Percentiles rank a stretch among this genome's conserved stretches.
Conservation (phyloP, 2,329 filamentous ascomycete genomes). For the Ophiostoma novo-ulmi region DNA sequence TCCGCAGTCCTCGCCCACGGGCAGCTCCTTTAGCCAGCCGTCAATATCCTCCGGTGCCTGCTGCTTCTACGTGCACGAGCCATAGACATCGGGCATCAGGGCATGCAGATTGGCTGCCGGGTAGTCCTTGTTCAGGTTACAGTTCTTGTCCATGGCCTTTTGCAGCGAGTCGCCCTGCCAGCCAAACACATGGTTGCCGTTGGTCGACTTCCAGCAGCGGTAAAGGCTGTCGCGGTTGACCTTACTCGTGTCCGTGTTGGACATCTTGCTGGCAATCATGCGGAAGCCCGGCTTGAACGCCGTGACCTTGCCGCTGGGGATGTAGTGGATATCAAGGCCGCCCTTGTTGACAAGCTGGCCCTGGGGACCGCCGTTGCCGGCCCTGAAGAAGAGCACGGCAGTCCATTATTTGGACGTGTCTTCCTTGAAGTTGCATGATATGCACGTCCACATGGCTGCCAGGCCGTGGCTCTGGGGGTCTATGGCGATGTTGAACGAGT, state of each 20-base stretch:
- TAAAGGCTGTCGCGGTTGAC: conserved; percentile 37
- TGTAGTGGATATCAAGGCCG: conserved; percentile 43
- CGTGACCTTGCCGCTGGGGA: conserved; percentile 40
- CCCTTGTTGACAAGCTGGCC: conserved; percentile 41
- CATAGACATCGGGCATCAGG: neutral
- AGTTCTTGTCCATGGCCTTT: conserved; percentile 44
- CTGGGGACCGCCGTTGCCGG: conserved; percentile 42
- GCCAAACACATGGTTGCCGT: conserved; percentile 46
- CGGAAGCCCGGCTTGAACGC: conserved; percentile 44
- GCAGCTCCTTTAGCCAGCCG: neutral
- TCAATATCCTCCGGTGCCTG: neutral
- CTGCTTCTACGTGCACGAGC: neutral
- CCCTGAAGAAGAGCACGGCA: conserved; percentile 44
- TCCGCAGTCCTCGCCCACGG: neutral
- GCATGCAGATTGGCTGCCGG: conserved; percentile 41
- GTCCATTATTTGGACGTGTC: conserved; percentile 47
- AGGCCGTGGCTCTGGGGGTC: conserved; percentile 37
- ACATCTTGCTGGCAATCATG: conserved; percentile 43
- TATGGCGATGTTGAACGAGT: conserved; percentile 44
- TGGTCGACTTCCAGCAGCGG: conserved; percentile 44
- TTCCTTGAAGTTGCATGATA: conserved; percentile 42
- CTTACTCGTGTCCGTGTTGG: conserved; percentile 36
- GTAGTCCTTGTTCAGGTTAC: conserved; percentile 45
- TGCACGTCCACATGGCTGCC: conserved; percentile 38
- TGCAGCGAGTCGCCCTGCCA: conserved; percentile 48